Evolutionary conservation across 2,329 filamentous ascomycete species (phyloP), one percentile per base, ranked within the genome.

Genomic region (Alternaria angustiovoidea): DNA sequence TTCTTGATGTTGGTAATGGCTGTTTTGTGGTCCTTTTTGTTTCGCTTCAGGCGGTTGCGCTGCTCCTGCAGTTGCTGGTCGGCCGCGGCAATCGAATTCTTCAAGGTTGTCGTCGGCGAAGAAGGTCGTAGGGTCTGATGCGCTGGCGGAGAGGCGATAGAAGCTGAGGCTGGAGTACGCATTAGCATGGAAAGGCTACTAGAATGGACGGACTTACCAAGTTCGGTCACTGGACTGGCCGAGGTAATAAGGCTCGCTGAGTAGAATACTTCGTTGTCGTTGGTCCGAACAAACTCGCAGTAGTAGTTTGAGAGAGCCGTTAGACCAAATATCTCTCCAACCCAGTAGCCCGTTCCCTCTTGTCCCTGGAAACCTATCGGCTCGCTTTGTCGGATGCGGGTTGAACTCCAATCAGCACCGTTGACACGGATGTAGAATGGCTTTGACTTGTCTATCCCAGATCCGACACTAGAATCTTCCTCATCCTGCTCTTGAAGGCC

Each of bases 351-450:
- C 72, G 78, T 73, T 78, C 74, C 68, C 77, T 82, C 67, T 68
- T 81, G 80, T 61, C 79, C 81, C 67, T 78, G 78, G 32, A 80
- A 79, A 51, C 80, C 75, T 59, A 83, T 76, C 43, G 81, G 71
- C 57, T 86, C 79, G 30, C 84, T 81, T 59, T 85, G 72, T 52
- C 74, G 85, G 71, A 94, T 93, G 67, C 89, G 86, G 11, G 90
- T 91, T 1, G 91, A 91, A 72, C 91, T 91, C 91, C 91, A 94
- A 62, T 88, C 85, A 9, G 91, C 90, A 51, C 92, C 89, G 77
- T 94, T 94, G 66, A 94, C 87, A 64, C 88, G 86, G 56, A 94
- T 90, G 74, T 88, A 93, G 73, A 94, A 93, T 5, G 91, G 91
- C 75, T 92, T 93, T 34, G 86, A 85, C 62, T 83, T 84, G 75